Evolutionary conservation across 257 asterid genomes (phyloP), one percentile per base, ranked within the genome.

Genomic region (Gentiana macrophylla): DNA sequence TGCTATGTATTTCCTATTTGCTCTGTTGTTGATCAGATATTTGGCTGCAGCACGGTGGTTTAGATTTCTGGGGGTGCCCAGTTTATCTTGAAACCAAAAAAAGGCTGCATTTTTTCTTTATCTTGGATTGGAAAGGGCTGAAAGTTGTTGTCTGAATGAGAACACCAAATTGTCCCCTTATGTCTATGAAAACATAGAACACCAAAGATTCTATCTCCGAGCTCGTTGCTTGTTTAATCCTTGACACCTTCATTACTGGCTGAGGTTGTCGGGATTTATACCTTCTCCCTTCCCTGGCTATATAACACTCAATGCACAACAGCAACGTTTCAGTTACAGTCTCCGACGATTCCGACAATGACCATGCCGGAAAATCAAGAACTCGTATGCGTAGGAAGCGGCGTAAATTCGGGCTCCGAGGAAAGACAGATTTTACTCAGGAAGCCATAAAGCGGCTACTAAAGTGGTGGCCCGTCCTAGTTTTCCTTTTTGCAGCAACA

Each of bases 391-490:
- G 82, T 34, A 80, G 86, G 43, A 87, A 81, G 84, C 85, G 94
- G 56, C 84, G 72, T 86, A 87, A 78, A 57, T 62, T 60, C 50
- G 84, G 76, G 11, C 64, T 53, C 4, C 74, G 82, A 60, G 72
- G 74, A 64, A 75, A 81, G 64, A 73, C 75, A 41, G 75, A 69
- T 60, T 64, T 72, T 54, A 62, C 77, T 44, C 80, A 70, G 35
- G 71, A 70, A 69, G 24, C 78, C 61, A 38, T 82, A 34, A 36
- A 62, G 53, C 70, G 51, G 49, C 72, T 91, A 43, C 68, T 80
- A 52, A 77, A 64, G 62, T 91, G 95, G 86, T 87, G 94, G 97
- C 90, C 87, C 44, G 74, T 71, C 38, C 53, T 87, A 43, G 71
- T 87, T 64, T 76, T 84, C 66, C 49, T 84, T 58, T 52, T 71